Percentiles rank a stretch among this genome's conserved stretches.
phyloP scores from a whole-genome alignment of 352 stramenopile species.

The Globisporangium takayamanum region DNA sequence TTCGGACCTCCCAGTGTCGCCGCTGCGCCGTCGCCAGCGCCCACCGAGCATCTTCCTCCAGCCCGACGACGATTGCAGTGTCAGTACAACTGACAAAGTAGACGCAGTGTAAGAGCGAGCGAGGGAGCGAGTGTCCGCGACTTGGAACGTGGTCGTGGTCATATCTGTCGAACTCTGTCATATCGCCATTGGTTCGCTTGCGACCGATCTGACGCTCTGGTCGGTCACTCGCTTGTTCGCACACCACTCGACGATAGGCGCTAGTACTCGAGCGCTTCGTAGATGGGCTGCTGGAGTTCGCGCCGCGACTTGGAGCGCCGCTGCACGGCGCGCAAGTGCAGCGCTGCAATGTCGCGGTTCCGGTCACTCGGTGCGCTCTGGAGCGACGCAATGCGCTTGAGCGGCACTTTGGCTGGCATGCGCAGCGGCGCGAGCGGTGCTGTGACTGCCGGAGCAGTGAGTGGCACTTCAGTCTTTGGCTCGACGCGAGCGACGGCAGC shows the following conservation, averaged over 20 bases:
- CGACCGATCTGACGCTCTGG: neutral
- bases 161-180: too few relatives aligned
- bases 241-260: neutral
- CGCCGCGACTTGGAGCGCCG: conserved; percentile 37
- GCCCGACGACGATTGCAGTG: conserved; percentile 12
- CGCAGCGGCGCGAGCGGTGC: conserved; percentile 7
- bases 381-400: neutral
- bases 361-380: conserved; percentile 31
- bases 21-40: conserved; percentile 26
- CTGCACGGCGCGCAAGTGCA: conserved; percentile 53
- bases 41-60: conserved; percentile 18
- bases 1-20: conserved; percentile 22
- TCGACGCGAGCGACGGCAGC: neutral
- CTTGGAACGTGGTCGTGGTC: neutral
- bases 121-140: too few relatives aligned
- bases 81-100: conserved; percentile 12
- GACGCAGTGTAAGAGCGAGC: conserved; percentile 22
- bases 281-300: conserved; percentile 18
- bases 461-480: neutral
- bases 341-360: conserved; percentile 56
- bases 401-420: conserved; percentile 8
- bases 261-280: conserved; percentile 20
- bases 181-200: too few relatives aligned
- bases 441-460: neutral
- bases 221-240: too few relatives aligned